A percentile compares a stretch with the other conserved stretches of the same genome.
Evolutionary conservation across 768 basidiomycete genomes (phyloP).

Genomic region (Coprinellus micaceus): DNA sequence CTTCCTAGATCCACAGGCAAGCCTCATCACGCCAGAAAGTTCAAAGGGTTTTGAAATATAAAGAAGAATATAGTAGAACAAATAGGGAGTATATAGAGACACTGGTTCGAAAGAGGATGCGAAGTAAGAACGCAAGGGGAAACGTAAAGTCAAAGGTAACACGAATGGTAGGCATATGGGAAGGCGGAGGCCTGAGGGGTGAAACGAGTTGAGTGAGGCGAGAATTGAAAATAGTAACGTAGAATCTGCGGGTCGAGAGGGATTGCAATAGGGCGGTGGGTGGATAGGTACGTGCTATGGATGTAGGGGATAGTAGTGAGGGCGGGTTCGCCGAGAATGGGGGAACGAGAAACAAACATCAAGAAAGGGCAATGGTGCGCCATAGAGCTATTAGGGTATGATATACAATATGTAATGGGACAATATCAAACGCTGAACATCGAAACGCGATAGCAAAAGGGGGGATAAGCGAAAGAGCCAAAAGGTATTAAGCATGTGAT

Average conservation of each 20-base stretch:
- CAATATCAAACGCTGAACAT: constrained; percentile 2
- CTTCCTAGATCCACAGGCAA: too few species aligned
- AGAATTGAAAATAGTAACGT: too few species aligned
- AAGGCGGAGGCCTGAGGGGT: background rate
- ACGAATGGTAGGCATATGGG: too few species aligned
- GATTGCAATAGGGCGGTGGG: too few species aligned
- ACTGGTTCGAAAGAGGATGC: background rate
- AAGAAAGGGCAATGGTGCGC: too few species aligned
- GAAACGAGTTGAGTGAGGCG: background rate
- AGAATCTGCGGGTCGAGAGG: too few species aligned
- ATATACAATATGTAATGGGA: constrained; percentile 1
- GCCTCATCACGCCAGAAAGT: too few species aligned
- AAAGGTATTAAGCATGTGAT: constrained; percentile 4
- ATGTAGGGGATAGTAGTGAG: background rate
- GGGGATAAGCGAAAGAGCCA: constrained; percentile 12
- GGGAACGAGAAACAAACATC: too few species aligned
- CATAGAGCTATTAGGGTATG: constrained; percentile 16
- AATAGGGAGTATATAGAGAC: constrained; percentile 1
- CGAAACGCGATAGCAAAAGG: constrained; percentile 5
- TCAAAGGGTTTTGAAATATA: background rate
- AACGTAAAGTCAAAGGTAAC: too few species aligned
- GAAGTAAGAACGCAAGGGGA: background rate
- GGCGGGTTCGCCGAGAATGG: background rate
- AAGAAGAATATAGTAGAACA: background rate
- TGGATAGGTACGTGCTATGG: background rate